These are phyloP conservation scores for Hymenoscyphus scutula DNA, from an alignment of 2,329 filamentous ascomycete species.

Conservation along the genomic window DNA sequence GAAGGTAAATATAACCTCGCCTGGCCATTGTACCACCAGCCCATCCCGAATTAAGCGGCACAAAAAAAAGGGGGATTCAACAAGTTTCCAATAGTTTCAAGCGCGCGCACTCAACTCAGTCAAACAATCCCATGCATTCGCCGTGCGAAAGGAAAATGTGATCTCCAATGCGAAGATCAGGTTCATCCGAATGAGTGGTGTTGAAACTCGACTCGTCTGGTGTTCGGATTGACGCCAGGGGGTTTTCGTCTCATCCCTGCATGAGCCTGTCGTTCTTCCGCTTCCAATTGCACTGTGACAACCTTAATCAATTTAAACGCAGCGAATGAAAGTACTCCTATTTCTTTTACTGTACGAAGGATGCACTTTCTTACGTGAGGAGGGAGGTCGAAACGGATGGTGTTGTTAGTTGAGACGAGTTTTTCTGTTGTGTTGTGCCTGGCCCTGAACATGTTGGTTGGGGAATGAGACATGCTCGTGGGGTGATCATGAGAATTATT, in stretches of 20 bases:
- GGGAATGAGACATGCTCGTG: not conserved
- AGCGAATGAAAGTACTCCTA: not conserved
- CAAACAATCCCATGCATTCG: too few species aligned
- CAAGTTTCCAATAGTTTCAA: conserved; percentile 26
- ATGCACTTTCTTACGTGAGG: not conserved
- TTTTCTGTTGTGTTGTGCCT: not conserved
- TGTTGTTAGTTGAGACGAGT: not conserved
- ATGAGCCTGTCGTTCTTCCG: conserved; percentile 6
- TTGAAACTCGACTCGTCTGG: conserved; percentile 28
- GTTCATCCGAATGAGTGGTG: conserved; percentile 18
- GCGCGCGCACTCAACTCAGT: conserved; percentile 7
- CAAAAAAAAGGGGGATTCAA: conserved; percentile 14
- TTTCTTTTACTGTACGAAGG: conserved; percentile 5
- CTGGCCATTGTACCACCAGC: not conserved
- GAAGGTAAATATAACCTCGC: conserved; percentile 1
- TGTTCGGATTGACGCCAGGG: conserved; percentile 25
- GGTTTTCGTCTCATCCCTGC: conserved; percentile 8
- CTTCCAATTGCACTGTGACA: not conserved
- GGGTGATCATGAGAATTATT: not conserved
- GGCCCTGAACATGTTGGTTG: not conserved
- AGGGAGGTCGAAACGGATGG: not conserved
- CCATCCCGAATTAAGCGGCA: not conserved
- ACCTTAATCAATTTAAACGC: not conserved
- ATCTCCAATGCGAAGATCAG: conserved; percentile 13
- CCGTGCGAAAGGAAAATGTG: conserved; percentile 4